Base-by-base conservation (phyloP, 2,329 filamentous ascomycete species). In the Alternaria hordeiaustralica region DNA sequence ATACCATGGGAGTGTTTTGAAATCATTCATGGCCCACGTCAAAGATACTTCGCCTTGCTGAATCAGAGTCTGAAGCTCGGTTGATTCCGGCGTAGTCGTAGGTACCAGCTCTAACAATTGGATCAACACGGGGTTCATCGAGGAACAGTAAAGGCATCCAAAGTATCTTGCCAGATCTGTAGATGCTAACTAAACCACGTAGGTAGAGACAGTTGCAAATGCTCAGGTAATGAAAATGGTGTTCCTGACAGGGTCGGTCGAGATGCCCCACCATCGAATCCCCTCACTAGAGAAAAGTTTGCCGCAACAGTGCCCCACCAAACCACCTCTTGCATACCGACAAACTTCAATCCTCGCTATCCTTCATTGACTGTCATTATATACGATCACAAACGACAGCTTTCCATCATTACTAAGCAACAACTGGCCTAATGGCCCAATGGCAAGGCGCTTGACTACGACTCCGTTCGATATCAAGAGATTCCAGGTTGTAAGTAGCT, bases 361-460 rank as follows among this genome's bases (percentile, higher is more conserved):
- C 4, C 3, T 2, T 10, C 1, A 10, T 1, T 9, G 9, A 0
- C 0, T 10, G 33, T 2, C 33, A 1, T 13, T 23, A 11, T 43
- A 18, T 30, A 15, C 7, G 2, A 15, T 26, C 1, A 5, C 3
- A 1, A 4, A 7, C 0, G 0, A 18, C 7, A 0, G 2, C 6
- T 2, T 30, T n/a, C 23, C 55, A 62, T 54, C 54, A 62, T 62
- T 53, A 62, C 60, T 58, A 53, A 62, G 60, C 55, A 61, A 30
- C 25, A 41, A 55, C 28, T 50, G 73, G 73, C 63, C 71, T 64
- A 71, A 71, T 85, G 83, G 83, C 83, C 83, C 83, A 85, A 85
- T 85, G 83, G 83, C 82, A 85, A 85, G 83, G 83, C 82, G 83
- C 82, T 84, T 85, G 83, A 85, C 83, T 85, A 84, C 83, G 83